Base-by-base conservation (phyloP, 2,329 filamentous ascomycete genomes). In the Chrysosporium queenslandicum region DNA sequence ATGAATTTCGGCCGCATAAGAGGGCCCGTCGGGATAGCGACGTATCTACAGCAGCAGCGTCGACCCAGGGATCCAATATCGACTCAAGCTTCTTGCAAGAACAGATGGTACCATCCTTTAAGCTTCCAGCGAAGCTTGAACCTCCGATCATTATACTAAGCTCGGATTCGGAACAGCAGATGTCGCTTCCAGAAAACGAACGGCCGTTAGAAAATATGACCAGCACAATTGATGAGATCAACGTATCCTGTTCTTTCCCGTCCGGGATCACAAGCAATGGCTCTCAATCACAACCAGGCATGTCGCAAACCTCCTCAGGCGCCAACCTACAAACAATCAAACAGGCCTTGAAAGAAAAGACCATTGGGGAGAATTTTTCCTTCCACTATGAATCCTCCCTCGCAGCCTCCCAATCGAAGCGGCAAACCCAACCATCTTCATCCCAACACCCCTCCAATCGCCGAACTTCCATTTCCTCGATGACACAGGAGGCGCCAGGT, bases 1-100 rank as follows among this genome's bases (percentile, higher is more conserved):
- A 59, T 1, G 59, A 63, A 16, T 29, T 20, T 29, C 42, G 46
- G 18, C 49, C 55, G 1, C 50, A 12, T 14, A 57, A 58, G 25
- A 52, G 53, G 29, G 25, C 20, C 12, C 50, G 53, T 11, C 37
- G 46, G 11, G 45, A 21, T 25, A 57, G 53, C 20, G 40, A 57
- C 37, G 14, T 30, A 4, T 34, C 49, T 14, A 54, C 57, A 2
- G 25, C 36, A 14, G 30, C 21, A 11, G 8, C 18, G 23, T 58
- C 57, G 14, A 57, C 53, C 2, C 57, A 58, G 29, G 4, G 7
- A 18, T 55, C 55, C n/a, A 47, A 46, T 21, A 32, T 21, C 18
- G 50, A 40, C 3, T 3, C 32, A 40, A 42, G 30, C 14, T 25
- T 25, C 12, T 30, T 32, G 2, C 23, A 46, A 12, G 34, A 43